Evolutionary conservation across 202 grass and related monocot genomes (phyloP), one percentile per base, ranked within the genome.

Genomic region (Eragrostis tef): DNA sequence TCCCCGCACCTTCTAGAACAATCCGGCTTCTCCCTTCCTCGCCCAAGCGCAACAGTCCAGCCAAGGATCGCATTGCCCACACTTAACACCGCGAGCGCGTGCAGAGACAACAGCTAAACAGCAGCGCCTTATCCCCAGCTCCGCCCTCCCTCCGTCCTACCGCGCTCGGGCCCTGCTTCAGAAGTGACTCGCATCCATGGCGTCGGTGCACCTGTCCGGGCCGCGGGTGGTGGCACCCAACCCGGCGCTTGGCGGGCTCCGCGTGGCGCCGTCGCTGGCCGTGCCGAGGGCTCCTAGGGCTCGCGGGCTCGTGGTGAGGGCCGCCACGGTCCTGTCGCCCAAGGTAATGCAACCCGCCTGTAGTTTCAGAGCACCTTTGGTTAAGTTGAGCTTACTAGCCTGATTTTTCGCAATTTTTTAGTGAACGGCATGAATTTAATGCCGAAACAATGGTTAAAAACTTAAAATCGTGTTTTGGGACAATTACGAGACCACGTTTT

Each of bases 301-400:
- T n/a, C 70, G 71, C 14, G 75, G 82, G 31, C 79, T 97, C 73
- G 78, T 89, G 29, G 91, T 90, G 19, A 89, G 86, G 74, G 94
- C 94, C 63, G 89, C 91, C 53, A 88, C 85, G 5, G 82, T 97
- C 48, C 89, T 97, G 17, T 87, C 91, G 2, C 94, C 94, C 16
- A 97, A 93, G 91, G 94, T 97, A 81, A 66, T 39, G 2, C 47
- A 24, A 22, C 39, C 29, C 0, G 27, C 5, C 57, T 85, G 1
- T 85, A 34, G 22, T 53, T 68, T 17, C 60, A n/a, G 25, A 2
- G 13, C 0, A 34, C 57, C 7, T 77, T n/a, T 42, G 26, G 43
- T 78, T 31, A 0, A 43, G n/a, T 77, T 14, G 9, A 77, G 53
- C 44, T 69, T 6, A 42, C 61, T 56, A 19, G 39, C 0, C 36